These are phyloP conservation scores for Sporothrix sp. DNA, from an alignment of 2,329 filamentous ascomycete species.

Conservation along the genomic window DNA sequence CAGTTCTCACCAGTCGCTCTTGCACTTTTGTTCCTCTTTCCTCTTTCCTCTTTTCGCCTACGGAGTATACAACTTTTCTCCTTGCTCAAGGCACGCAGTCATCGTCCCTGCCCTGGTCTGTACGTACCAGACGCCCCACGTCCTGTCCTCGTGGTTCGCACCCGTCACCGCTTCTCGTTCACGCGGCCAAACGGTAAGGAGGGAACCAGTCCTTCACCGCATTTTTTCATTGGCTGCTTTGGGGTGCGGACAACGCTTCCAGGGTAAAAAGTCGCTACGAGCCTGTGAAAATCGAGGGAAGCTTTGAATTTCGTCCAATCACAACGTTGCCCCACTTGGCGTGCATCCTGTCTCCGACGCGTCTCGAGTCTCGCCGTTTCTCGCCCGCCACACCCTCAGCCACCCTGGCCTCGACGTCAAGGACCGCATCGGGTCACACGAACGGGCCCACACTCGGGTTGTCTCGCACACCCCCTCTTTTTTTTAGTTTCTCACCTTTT, in stretches of 20 bases:
- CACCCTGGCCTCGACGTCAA: slow-evolving; percentile 5
- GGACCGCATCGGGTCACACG: slow-evolving; percentile 10
- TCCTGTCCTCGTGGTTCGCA: slow-evolving; percentile 3
- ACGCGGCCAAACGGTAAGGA: slow-evolving; percentile 2
- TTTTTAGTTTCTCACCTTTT: background rate
- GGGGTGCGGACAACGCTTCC: background rate
- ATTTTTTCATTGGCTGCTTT: slow-evolving; percentile 8
- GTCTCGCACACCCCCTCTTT: background rate
- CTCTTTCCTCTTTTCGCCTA: background rate
- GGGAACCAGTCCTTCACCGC: slow-evolving; percentile 2
- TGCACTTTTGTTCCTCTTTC: background rate
- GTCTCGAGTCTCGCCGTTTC: background rate
- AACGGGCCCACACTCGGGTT: slow-evolving; percentile 4
- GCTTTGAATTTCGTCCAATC: slow-evolving; percentile 10
- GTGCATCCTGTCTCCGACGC: background rate
- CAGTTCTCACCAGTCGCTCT: background rate
- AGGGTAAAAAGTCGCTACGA: too few species aligned
- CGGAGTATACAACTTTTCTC: background rate
- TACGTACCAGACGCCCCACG: background rate
- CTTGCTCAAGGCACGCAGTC: slow-evolving; percentile 1
- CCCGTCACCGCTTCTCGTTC: background rate
- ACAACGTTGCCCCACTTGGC: background rate
- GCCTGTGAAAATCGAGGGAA: too few species aligned
- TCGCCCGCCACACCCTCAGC: background rate
- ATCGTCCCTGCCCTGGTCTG: background rate